phyloP scores from a whole-genome alignment of 768 basidiomycete species.

The Agrocybe pediades region DNA sequence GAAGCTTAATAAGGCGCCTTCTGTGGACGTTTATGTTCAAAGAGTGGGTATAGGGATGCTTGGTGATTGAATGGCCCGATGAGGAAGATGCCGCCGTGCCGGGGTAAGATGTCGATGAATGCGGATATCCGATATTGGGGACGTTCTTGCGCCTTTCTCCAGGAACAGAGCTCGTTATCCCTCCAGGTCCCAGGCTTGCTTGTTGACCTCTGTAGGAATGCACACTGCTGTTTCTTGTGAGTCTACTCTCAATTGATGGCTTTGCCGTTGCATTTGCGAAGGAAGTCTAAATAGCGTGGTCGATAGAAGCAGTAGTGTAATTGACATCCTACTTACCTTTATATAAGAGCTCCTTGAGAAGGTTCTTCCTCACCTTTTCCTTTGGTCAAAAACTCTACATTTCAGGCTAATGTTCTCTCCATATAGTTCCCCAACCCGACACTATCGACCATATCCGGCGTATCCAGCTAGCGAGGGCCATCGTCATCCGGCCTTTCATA shows the following conservation, averaged over 20 bases:
- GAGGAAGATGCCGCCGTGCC: constrained; percentile 11
- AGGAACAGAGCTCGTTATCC: constrained; percentile 17
- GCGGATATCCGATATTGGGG: constrained; percentile 19
- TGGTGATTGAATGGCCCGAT: constrained; percentile 5
- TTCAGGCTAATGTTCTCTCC: constrained; percentile 12
- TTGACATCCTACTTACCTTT: not conserved
- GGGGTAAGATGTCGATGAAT: constrained; percentile 13
- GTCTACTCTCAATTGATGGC: too few species aligned
- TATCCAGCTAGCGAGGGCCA: not conserved
- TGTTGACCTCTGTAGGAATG: too few species aligned
- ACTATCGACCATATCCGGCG: constrained; percentile 3
- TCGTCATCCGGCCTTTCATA: not conserved
- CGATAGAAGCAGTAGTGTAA: not conserved
- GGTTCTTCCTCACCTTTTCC: not conserved
- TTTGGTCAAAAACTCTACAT: not conserved
- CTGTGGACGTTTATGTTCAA: too few species aligned
- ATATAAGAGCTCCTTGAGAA: not conserved
- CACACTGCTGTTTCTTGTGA: too few species aligned
- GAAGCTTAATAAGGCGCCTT: too few species aligned
- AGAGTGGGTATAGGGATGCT: too few species aligned
- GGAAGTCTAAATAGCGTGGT: not conserved
- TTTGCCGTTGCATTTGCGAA: too few species aligned
- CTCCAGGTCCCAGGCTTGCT: too few species aligned
- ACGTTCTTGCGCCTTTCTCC: constrained; percentile 17
- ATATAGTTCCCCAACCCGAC: constrained; percentile 7